Evolutionary conservation across 352 stramenopile species (phyloP), one percentile per base, ranked within the genome.

Genomic region (Blastocystis sp.): DNA sequence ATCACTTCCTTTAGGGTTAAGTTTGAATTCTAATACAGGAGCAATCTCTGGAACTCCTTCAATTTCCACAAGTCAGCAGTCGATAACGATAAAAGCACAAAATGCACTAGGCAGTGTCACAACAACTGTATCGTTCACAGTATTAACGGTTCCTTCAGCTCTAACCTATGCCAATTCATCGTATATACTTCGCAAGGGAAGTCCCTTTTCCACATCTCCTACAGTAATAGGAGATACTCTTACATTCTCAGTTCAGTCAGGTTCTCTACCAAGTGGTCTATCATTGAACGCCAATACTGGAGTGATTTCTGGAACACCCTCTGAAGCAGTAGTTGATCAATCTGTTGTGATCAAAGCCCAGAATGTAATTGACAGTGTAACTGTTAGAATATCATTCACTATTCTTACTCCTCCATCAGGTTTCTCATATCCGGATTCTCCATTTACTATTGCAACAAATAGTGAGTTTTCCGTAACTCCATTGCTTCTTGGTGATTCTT

Each of bases 291-390:
- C 35, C n/a, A 32, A 54, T 32, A 86, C 39, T 42, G 75, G 75
- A 43, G 46, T 16, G 21, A 86, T 86, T 46, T 75, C 75, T 5
- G 75, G 75, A 24, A 86, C 75, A 32, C 57, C 61, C 61, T 46
- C 39, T 6, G 11, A 57, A 21, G 12, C 49, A 21, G 49, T 57
- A 21, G 12, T 21, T 21, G 21, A 57, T 21, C 12, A 21, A 21
- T 21, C 12, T 21, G 49, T 57, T 21, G 21, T 21, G 11, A 57
- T 57, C 21, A 21, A 21, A 21, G 49, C 49, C 12, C 11, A 57
- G 49, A 57, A 57, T 57, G 49, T 21, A 21, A 57, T 57, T 12
- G 49, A 21, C 12, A 21, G 11, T 12, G 21, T 21, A 21, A 21
- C 49, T 21, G 12, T 57, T 21, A 21, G 11, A 12, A 21, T 57